Percentiles rank a stretch among this genome's conserved stretches.
Evolutionary conservation across 164 flowering plant species (phyloP).

Genomic region (Magnolia kwangsiensis): DNA sequence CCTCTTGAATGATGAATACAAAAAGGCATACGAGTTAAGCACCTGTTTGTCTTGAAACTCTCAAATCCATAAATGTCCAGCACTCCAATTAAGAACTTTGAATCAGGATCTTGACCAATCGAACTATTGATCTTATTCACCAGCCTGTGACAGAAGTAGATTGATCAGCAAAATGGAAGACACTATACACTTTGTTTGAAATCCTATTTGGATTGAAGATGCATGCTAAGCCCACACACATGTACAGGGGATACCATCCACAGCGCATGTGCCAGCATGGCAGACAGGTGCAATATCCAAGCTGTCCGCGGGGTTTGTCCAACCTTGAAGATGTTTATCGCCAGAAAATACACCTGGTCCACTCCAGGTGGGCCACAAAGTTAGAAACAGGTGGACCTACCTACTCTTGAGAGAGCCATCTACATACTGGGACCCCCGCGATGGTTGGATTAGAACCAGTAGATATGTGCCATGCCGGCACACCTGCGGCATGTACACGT

Average conservation of each 20-base stretch:
- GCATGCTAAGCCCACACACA: not conserved
- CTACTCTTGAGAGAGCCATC: not conserved
- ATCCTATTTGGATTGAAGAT: not conserved
- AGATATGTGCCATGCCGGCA: not conserved
- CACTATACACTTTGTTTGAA: not conserved
- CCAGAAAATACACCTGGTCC: not conserved
- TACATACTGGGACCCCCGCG: not conserved
- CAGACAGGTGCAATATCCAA: not conserved
- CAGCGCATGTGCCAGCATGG: not conserved
- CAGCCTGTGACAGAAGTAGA: conserved; percentile 51
- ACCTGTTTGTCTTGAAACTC: conserved; percentile 99
- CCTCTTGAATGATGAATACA: conserved; percentile 34
- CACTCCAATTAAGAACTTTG: conserved; percentile 86
- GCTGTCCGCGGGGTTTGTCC: not conserved
- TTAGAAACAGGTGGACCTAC: not conserved
- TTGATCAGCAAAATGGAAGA: not conserved
- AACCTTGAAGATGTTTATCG: not conserved
- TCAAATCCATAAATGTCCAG: conserved; percentile 99
- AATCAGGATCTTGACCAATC: conserved; percentile 92
- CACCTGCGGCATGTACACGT: not conserved
- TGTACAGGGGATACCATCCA: not conserved
- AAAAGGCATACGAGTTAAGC: conserved; percentile 84
- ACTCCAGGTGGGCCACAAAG: not conserved
- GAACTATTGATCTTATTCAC: conserved; percentile 86
- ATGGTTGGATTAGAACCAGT: not conserved